phyloP scores from a whole-genome alignment of 1,284 basidiomycete genomes.

The Ustilago crameri region DNA sequence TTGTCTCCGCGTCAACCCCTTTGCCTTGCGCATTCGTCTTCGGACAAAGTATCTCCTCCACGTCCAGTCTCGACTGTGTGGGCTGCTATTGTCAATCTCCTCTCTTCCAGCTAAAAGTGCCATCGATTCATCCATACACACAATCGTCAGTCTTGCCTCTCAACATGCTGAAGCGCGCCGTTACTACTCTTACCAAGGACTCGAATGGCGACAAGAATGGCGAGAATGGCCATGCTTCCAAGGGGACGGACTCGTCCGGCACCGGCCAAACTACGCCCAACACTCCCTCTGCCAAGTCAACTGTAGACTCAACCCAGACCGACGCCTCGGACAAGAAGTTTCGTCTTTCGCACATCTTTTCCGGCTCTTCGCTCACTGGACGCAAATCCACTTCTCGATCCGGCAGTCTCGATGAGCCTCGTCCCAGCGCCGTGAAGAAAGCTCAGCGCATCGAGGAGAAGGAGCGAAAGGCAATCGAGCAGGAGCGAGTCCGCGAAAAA shows the following conservation, averaged over 20 bases:
- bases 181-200: slow-evolving; percentile 33
- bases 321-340: slow-evolving; percentile 37
- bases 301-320: slow-evolving; percentile 25
- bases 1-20: neutral
- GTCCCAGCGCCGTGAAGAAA: slow-evolving; percentile 43
- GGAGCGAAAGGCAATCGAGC: slow-evolving; percentile 47
- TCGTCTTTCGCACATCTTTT: slow-evolving; percentile 51
- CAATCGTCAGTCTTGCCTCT: neutral
- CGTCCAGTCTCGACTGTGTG: slow-evolving; percentile 55
- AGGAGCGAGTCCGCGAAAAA: slow-evolving; percentile 26
- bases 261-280: slow-evolving; percentile 22
- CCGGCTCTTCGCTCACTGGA: slow-evolving; percentile 22
- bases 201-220: slow-evolving; percentile 26
- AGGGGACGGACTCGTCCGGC: slow-evolving; percentile 8
- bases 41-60: slow-evolving; percentile 29
- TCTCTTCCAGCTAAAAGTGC: neutral
- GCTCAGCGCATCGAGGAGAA: slow-evolving; percentile 47
- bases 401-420: slow-evolving; percentile 39
- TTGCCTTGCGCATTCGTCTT: neutral
- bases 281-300: slow-evolving; percentile 25
- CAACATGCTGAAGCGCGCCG: slow-evolving; percentile 44
- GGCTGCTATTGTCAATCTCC: slow-evolving; percentile 22
- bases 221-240: slow-evolving; percentile 21
- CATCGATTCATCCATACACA: too few species aligned
- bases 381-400: slow-evolving; percentile 29